Evolutionary conservation across 805 yeast species (phyloP), one percentile per base, ranked within the genome.

Genomic region (Candida anglica): DNA sequence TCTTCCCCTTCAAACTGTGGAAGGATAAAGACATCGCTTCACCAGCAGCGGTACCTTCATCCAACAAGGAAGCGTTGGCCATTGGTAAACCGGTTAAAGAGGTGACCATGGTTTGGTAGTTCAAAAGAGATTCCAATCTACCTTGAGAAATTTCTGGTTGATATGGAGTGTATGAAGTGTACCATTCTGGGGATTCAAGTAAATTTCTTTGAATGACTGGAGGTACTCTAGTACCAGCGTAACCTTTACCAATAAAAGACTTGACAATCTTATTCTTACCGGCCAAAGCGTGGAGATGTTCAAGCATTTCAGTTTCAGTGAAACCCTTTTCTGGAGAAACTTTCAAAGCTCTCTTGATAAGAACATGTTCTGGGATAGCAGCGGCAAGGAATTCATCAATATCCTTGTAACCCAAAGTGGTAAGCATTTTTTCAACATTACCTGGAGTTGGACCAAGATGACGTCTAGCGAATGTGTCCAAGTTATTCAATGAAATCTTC

Each of bases 141-240:
- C 98, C 98, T 63, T 93, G 98, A 1, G 96, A 84, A 38, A 93
- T 89, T 59, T 93, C 98, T 1, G 98, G 96, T 66, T 93, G 98
- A 60, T 93, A 93, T 22, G 98, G 98, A 16, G 98, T 93, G 58
- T 93, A 93, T 1, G 97, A 87, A 15, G 98, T 93, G 69, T 93
- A 93, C 98, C 98, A 93, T 55, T 88, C 96, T 5, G 98, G 98
- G 41, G 82, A 78, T 60, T 93, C 98, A 37, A 93, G 66, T 38
- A 93, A 61, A 52, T 93, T 93, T 56, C 98, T 79, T 66, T 86
- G 94, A 47, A 93, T 85, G 22, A 91, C 96, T 2, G 95, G 83
- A 0, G 98, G 98, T 29, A 86, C 67, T 33, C 75, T 69, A 0
- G 98, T 91, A 39, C 95, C 95, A 47, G 86, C 84, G 61, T 91